Percentiles rank a stretch among this genome's conserved stretches.
Evolutionary conservation across 495 filamentous ascomycete species (phyloP).

Genomic region (Acidomyces sp.): DNA sequence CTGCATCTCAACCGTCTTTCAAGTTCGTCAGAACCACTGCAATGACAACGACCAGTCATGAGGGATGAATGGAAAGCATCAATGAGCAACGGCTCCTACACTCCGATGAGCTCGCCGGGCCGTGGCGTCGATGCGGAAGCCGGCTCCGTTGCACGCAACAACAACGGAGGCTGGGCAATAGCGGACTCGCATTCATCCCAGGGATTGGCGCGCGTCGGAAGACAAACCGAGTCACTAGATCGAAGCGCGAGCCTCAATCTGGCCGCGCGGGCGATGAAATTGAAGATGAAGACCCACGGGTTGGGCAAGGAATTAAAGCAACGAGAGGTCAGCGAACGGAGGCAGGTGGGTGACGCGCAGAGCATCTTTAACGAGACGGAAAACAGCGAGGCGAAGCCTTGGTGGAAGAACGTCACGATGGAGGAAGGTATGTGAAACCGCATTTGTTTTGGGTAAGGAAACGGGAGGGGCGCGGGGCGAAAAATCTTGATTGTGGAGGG

Average conservation of each 20-base stretch:
- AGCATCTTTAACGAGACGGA: slow-evolving; percentile 41
- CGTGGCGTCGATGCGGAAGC: slow-evolving; percentile 21
- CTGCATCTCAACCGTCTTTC: slow-evolving; percentile 92
- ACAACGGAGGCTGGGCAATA: too few relatives aligned
- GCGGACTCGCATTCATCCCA: slow-evolving; percentile 38
- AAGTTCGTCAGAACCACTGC: slow-evolving; percentile 87
- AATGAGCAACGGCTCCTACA: background rate
- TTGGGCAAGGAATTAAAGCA: slow-evolving; percentile 30
- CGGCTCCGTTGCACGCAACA: too few relatives aligned
- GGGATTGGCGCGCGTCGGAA: slow-evolving; percentile 60
- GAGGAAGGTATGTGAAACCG: slow-evolving; percentile 26
- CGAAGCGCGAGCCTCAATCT: slow-evolving; percentile 14
- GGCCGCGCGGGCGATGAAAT: slow-evolving; percentile 32
- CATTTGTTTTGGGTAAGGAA: too few relatives aligned
- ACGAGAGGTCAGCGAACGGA: slow-evolving; percentile 63
- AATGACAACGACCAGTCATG: slow-evolving; percentile 98
- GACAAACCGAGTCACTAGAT: slow-evolving; percentile 12
- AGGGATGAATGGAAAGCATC: slow-evolving; percentile 43
- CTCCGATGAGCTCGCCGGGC: slow-evolving; percentile 27
- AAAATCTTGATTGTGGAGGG: too few relatives aligned
- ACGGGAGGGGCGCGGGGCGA: too few relatives aligned
- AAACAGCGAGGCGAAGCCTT: slow-evolving; percentile 16
- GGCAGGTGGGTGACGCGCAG: slow-evolving; percentile 78
- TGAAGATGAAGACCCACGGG: slow-evolving; percentile 40
- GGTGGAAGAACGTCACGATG: slow-evolving; percentile 31